Percentiles rank a stretch among this genome's conserved stretches.
phyloP scores from a whole-genome alignment of 192 early-diverging fungal genomes.

The Coemansia sp. region DNA sequence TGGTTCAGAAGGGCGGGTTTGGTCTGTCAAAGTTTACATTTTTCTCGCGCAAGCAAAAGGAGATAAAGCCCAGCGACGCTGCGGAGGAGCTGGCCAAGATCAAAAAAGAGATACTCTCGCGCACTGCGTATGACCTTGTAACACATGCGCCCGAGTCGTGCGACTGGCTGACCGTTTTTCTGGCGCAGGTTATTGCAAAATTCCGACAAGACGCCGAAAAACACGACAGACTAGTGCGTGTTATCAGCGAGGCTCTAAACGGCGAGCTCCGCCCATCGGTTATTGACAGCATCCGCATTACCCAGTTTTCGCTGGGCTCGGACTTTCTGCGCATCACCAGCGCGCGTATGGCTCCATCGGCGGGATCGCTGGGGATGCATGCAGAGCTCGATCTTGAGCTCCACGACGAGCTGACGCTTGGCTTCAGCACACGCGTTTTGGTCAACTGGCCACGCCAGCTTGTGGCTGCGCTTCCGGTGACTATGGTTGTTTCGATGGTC shows the following conservation, averaged over 20 bases:
- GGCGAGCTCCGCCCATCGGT: conserved; percentile 46
- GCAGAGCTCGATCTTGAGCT: conserved; percentile 75
- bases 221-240: conserved; percentile 49
- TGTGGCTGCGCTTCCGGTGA: conserved; percentile 90
- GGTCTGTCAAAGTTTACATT: conserved; percentile 51
- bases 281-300: conserved; percentile 52
- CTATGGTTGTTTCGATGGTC: conserved; percentile 79
- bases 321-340: conserved; percentile 51
- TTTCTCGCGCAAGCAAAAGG: conserved; percentile 49
- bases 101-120: conserved; percentile 50
- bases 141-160: conserved; percentile 49
- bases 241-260: conserved; percentile 55
- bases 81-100: conserved; percentile 49
- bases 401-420: conserved; percentile 90
- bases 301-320: conserved; percentile 55
- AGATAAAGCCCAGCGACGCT: conserved; percentile 34
- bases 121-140: conserved; percentile 46
- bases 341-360: conserved; percentile 51
- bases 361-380: conserved; percentile 49
- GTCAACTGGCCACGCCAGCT: conserved; percentile 92
- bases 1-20: conserved; percentile 44
- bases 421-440: conserved; percentile 86
- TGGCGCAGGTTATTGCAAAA: conserved; percentile 55
- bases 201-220: conserved; percentile 54
- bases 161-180: conserved; percentile 60